phyloP scores from a whole-genome alignment of 176 grass and related monocot genomes.

The Leersia perrieri region DNA sequence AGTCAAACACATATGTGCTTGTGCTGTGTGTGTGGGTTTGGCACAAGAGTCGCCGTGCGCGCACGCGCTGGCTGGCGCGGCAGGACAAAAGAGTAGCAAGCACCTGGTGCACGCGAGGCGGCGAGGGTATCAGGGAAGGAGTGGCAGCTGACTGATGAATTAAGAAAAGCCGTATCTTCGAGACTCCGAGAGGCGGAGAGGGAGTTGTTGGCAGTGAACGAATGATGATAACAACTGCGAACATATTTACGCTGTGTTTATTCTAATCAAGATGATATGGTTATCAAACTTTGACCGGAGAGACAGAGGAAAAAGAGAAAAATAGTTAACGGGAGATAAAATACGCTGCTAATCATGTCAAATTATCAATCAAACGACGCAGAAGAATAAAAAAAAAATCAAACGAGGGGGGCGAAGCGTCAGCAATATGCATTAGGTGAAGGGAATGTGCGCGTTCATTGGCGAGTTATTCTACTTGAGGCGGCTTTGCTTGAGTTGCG shows the following conservation, averaged over 20 bases:
- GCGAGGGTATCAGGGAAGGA: not conserved
- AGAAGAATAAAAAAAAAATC: no score
- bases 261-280: not conserved
- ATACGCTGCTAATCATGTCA: not conserved
- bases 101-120: not conserved
- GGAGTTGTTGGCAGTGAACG: slow-evolving; percentile 3
- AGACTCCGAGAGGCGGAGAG: no score
- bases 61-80: not conserved
- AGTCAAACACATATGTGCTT: not conserved
- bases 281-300: slow-evolving; percentile 23
- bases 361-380: not conserved
- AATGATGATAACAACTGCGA: not conserved
- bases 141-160: no score
- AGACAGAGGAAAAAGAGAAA: not conserved
- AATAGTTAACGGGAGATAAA: not conserved
- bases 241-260: not conserved
- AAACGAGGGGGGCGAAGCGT: not conserved
- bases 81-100: slow-evolving; percentile 6
- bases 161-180: not conserved
- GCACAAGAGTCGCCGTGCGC: slow-evolving; percentile 3
- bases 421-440: not conserved
- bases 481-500: not conserved
- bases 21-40: not conserved
- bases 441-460: not conserved
- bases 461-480: not conserved